These are phyloP conservation scores for Sugiyamaella neomexicana DNA, from an alignment of 1,139 yeast genomes.

Conservation along the genomic window DNA sequence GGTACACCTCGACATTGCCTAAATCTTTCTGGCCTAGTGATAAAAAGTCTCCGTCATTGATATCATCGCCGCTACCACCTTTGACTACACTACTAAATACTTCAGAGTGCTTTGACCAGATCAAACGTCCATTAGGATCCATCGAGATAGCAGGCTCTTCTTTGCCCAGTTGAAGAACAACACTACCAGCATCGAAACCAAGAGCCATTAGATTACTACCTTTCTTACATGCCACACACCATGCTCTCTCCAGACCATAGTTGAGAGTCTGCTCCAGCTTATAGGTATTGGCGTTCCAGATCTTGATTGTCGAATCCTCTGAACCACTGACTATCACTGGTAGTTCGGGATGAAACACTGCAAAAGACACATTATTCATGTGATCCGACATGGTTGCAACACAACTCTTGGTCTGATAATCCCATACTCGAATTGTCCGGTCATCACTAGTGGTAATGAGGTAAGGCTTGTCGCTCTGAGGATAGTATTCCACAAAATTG, in stretches of 20 bases:
- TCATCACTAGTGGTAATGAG: constrained; percentile 92
- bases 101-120: constrained; percentile 90
- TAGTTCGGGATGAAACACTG: constrained; percentile 93
- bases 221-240: constrained; percentile 86
- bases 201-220: constrained; percentile 80
- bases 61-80: constrained; percentile 56
- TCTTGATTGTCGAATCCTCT: constrained; percentile 84
- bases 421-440: constrained; percentile 89
- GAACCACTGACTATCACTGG: constrained; percentile 88
- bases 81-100: constrained; percentile 82
- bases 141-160: constrained; percentile 93
- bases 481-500: constrained; percentile 94
- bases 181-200: constrained; percentile 94
- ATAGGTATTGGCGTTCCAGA: constrained; percentile 91
- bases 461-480: constrained; percentile 95
- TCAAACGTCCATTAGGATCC: constrained; percentile 89
- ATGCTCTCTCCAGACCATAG: constrained; percentile 90
- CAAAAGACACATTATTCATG: constrained; percentile 90
- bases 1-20: constrained; percentile 90
- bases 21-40: constrained; percentile 80
- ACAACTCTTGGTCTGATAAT: constrained; percentile 93
- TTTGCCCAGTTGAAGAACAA: constrained; percentile 82
- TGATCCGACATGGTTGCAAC: constrained; percentile 96
- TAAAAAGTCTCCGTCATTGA: constrained; percentile 71
- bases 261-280: constrained; percentile 87